Conservation (phyloP, 306 rosid genomes). For the Ormosia emarginata region DNA sequence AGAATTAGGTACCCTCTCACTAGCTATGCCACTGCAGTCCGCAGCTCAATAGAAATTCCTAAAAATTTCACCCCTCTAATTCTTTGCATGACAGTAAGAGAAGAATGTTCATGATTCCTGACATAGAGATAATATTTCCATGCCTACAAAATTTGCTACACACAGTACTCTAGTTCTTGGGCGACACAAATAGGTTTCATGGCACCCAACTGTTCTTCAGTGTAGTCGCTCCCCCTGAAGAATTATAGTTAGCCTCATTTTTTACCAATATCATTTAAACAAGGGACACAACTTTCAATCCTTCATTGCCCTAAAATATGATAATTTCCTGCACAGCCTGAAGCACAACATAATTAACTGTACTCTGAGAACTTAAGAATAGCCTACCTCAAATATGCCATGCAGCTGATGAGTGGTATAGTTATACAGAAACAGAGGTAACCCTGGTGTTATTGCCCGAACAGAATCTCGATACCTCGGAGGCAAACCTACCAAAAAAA, state of each 20-base stretch:
- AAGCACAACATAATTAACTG: constrained; percentile 6
- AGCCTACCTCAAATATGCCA: constrained; percentile 88
- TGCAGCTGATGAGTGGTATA: constrained; percentile 95
- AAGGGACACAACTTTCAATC: neutral
- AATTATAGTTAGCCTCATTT: neutral
- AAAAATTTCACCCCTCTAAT: neutral
- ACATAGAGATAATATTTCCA: neutral
- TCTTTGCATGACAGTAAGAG: neutral
- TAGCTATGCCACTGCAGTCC: neutral
- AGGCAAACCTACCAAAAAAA: constrained; percentile 69
- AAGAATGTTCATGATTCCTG: neutral
- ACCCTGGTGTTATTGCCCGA: constrained; percentile 91
- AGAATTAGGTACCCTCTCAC: neutral
- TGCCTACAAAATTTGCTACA: neutral
- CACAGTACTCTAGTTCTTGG: neutral
- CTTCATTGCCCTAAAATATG: neutral
- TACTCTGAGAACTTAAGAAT: neutral
- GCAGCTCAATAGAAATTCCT: neutral
- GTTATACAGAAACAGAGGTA: constrained; percentile 91
- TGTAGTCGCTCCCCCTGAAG: neutral
- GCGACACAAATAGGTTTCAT: neutral
- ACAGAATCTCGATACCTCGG: constrained; percentile 97
- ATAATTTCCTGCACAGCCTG: neutral
- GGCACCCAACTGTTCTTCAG: neutral
- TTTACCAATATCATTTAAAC: neutral